Evolutionary conservation across 2,329 filamentous ascomycete species (phyloP).

Genomic region (Microsporum audouinii): DNA sequence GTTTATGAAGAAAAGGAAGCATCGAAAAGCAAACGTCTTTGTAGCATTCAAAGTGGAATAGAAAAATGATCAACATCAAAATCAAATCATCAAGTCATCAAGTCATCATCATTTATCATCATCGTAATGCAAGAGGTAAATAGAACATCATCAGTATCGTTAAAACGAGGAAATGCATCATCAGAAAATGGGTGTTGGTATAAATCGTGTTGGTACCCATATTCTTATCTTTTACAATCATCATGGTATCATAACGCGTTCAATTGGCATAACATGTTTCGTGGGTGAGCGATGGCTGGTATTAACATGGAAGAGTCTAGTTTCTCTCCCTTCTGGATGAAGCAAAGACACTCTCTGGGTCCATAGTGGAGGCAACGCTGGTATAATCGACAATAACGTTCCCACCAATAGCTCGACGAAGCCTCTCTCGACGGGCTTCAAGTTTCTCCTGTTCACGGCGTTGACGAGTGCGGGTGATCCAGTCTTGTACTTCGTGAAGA

Average conservation of each 20-base stretch:
- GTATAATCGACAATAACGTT: conserved; percentile 28
- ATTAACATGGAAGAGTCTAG: background rate
- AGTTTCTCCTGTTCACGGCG: conserved; percentile 36
- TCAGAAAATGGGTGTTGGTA: background rate
- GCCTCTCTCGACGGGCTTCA: conserved; percentile 42
- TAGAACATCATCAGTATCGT: background rate
- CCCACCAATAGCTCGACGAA: conserved; percentile 45
- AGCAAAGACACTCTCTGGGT: background rate
- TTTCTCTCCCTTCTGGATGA: background rate
- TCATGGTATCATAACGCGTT: background rate
- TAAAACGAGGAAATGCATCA: background rate
- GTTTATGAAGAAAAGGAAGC: background rate
- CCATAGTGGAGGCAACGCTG: background rate
- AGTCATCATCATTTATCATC: background rate
- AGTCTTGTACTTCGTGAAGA: conserved; percentile 39
- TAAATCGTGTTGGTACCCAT: background rate
- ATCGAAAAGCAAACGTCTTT: background rate
- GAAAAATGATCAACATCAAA: background rate
- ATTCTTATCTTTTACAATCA: background rate
- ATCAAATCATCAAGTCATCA: background rate
- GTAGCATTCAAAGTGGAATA: background rate
- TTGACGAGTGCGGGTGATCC: conserved; percentile 34
- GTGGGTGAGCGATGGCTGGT: background rate
- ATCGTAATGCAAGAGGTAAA: background rate
- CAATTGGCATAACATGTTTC: background rate